phyloP scores from a whole-genome alignment of 768 basidiomycete species.

The Cystofilobasidium macerans region DNA sequence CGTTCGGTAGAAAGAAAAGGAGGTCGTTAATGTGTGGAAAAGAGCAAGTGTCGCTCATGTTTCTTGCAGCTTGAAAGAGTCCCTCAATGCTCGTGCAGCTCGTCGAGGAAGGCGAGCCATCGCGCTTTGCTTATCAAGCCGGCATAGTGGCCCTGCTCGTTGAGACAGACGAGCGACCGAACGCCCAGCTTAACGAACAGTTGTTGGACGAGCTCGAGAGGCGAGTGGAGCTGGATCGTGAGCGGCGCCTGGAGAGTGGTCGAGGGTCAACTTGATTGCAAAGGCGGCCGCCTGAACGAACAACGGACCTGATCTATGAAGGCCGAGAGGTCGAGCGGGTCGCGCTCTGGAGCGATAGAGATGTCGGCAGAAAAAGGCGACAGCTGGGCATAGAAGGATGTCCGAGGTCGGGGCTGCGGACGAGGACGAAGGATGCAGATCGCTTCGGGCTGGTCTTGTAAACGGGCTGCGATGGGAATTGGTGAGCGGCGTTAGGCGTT shows the following conservation, averaged over 20 bases:
- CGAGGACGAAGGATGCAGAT: conserved; percentile 50
- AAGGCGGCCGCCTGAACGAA: too few relatives aligned
- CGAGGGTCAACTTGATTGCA: not conserved
- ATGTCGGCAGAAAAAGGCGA: not conserved
- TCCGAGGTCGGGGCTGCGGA: not conserved
- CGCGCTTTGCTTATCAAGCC: conserved; percentile 90
- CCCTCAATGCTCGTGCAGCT: not conserved
- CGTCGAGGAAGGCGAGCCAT: conserved; percentile 69
- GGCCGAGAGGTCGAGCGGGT: conserved; percentile 67
- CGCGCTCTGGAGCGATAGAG: conserved; percentile 32
- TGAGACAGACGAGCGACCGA: conserved; percentile 73
- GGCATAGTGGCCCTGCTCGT: conserved; percentile 70
- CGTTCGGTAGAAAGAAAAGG: too few relatives aligned
- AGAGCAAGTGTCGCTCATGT: not conserved
- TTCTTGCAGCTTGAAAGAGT: not conserved
- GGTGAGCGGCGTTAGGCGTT: not conserved
- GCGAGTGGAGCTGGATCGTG: conserved; percentile 68
- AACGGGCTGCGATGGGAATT: conserved; percentile 5
- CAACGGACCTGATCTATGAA: conserved; percentile 75
- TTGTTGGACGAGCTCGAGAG: conserved; percentile 83
- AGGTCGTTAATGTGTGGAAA: not conserved
- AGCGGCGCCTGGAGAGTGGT: conserved; percentile 58
- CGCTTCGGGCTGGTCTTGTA: conserved; percentile 61
- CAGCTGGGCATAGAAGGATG: not conserved
- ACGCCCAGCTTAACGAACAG: conserved; percentile 90